Evolutionary conservation across 306 rosid genomes (phyloP).

Genomic region (Cucumis cinereus): DNA sequence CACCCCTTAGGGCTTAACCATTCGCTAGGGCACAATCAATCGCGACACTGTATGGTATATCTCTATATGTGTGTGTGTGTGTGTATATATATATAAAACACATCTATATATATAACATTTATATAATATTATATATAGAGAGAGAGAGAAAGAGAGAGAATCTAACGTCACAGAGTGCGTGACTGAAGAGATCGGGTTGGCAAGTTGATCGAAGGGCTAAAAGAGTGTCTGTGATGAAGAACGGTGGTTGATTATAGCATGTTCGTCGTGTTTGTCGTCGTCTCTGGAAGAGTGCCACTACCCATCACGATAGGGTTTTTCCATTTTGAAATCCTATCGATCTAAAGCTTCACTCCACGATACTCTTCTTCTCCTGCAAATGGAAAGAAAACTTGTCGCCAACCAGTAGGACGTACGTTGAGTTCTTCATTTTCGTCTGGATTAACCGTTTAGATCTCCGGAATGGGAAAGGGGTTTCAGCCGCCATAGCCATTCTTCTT

Average conservation of each 20-base stretch:
- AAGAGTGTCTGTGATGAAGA: not conserved
- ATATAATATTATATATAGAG: not conserved
- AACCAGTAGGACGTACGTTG: not conserved
- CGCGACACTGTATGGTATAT: not conserved
- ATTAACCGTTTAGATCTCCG: slow-evolving; percentile 72
- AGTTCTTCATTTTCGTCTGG: slow-evolving; percentile 12
- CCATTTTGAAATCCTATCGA: slow-evolving; percentile 64
- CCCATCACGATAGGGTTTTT: not conserved
- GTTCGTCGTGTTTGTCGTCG: not conserved
- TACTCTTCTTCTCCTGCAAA: not conserved
- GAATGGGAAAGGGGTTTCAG: slow-evolving; percentile 86
- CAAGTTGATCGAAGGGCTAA: slow-evolving; percentile 5
- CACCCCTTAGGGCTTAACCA: slow-evolving; percentile 7
- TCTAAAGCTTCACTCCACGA: slow-evolving; percentile 26
- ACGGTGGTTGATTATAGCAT: not conserved
- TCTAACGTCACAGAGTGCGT: not conserved
- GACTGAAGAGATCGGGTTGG: not conserved
- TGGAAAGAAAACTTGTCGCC: not conserved
- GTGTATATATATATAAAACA: too few species aligned
- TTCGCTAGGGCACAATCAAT: not conserved
- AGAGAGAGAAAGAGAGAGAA: not conserved
- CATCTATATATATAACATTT: too few species aligned
- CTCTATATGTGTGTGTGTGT: not conserved
- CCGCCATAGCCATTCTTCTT: slow-evolving; percentile 59
- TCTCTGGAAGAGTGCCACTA: not conserved